A percentile compares a stretch with the other conserved stretches of the same genome.
Conservation (phyloP, 805 yeast species). For the Scheffersomyces lignosus region DNA sequence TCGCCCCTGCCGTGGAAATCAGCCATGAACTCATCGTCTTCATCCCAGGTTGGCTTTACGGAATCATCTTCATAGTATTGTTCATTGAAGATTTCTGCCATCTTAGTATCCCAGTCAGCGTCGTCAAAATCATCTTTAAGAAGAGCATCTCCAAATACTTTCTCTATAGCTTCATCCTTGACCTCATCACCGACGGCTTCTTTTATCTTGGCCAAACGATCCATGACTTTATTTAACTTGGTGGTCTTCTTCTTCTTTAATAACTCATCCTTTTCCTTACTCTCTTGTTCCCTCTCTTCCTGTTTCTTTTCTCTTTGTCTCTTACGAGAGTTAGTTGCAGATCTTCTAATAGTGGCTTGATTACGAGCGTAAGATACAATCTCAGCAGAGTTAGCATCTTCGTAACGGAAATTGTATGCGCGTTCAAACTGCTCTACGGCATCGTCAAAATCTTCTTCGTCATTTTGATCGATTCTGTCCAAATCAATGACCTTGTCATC, state of each 20-base stretch:
- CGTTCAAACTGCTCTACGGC: slow-evolving; percentile 89
- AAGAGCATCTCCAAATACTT: slow-evolving; percentile 71
- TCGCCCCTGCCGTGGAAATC: slow-evolving; percentile 18
- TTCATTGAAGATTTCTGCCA: slow-evolving; percentile 84
- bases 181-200: slow-evolving; percentile 68
- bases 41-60: slow-evolving; percentile 67
- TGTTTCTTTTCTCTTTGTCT: slow-evolving; percentile 74
- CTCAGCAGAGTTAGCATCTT: slow-evolving; percentile 87
- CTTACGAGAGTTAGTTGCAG: slow-evolving; percentile 71
- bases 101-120: slow-evolving; percentile 85
- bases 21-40: slow-evolving; percentile 35
- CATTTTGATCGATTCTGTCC: slow-evolving; percentile 52
- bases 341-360: slow-evolving; percentile 88
- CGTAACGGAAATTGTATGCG: slow-evolving; percentile 93
- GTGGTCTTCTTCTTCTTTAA: slow-evolving; percentile 70
- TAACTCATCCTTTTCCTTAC: slow-evolving; percentile 56
- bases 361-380: slow-evolving; percentile 93
- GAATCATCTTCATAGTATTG: slow-evolving; percentile 61
- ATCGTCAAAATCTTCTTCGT: slow-evolving; percentile 85
- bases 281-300: slow-evolving; percentile 52
- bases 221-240: slow-evolving; percentile 76
- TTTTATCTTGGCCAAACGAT: slow-evolving; percentile 62
- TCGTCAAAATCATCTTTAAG: slow-evolving; percentile 87
- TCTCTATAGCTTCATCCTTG: slow-evolving; percentile 57
- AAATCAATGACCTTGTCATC: slow-evolving; percentile 57